phyloP scores from a whole-genome alignment of 2,329 filamentous ascomycete species.

The Fusarium coicis region DNA sequence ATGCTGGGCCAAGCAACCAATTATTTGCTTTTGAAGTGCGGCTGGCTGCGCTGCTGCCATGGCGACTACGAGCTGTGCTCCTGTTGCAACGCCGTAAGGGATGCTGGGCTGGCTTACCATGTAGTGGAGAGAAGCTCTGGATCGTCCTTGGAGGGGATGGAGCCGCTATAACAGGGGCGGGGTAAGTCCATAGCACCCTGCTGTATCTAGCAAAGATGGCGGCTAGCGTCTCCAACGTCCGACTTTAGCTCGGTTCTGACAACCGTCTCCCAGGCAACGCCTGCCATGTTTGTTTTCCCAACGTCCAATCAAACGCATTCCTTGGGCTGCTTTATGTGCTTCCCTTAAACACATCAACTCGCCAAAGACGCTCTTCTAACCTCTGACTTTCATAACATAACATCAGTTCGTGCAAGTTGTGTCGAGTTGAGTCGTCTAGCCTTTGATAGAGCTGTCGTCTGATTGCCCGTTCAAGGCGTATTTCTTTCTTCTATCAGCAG shows the following conservation, averaged over 20 bases:
- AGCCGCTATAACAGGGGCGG: constrained; percentile 41
- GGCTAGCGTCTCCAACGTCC: constrained; percentile 43
- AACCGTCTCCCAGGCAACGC: constrained; percentile 45
- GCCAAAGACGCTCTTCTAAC: constrained; percentile 39
- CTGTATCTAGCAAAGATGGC: constrained; percentile 45
- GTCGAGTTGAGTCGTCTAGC: constrained; percentile 29
- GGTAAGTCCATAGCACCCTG: constrained; percentile 36
- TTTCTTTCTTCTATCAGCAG: constrained; percentile 41
- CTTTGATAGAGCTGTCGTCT: constrained; percentile 41
- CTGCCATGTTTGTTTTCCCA: constrained; percentile 47
- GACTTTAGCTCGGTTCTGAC: constrained; percentile 24
- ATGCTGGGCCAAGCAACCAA: constrained; percentile 42
- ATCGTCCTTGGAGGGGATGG: constrained; percentile 32
- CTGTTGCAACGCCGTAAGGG: constrained; percentile 33
- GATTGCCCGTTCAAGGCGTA: constrained; percentile 34
- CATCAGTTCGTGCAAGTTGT: constrained; percentile 41
- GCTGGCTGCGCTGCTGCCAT: constrained; percentile 46
- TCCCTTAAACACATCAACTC: constrained; percentile 50
- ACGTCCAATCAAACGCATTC: constrained; percentile 44
- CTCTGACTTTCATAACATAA: constrained; percentile 40
- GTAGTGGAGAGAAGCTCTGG: constrained; percentile 26
- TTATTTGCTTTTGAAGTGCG: constrained; percentile 29
- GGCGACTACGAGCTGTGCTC: constrained; percentile 43
- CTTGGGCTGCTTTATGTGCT: constrained; percentile 33
- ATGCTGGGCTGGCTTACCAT: constrained; percentile 5